Base-by-base conservation (phyloP, 2,329 filamentous ascomycete species). In the Aspergillus jensenii region DNA sequence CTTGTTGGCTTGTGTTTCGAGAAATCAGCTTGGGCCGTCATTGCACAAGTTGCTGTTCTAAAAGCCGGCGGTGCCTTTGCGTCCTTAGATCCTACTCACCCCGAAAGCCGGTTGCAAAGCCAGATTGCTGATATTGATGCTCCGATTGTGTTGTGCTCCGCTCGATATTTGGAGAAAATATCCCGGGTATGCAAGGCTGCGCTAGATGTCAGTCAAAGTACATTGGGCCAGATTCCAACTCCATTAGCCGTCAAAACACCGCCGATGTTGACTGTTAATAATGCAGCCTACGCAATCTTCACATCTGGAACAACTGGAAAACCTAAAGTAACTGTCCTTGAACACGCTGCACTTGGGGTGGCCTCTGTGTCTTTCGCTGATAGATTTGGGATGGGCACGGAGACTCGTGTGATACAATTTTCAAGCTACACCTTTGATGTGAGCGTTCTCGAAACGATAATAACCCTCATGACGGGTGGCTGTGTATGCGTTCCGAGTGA, bases 271-370 rank as follows among this genome's bases (percentile, higher is more conserved):
- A 66, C 41, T 3, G 64, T 71, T 3, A 48, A 59, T 2, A 74
- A 72, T 52, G 68, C 71, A 19, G 86, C 86, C 0, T 89, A 87
- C 65, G 78, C 86, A 3, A 80, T 90, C 4, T 85, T 88, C 60
- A 83, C 82, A 0, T 82, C 82, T 2, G 82, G 83, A 0, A 83
- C 82, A 0, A 82, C 83, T 1, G 81, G 81, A 49, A 80, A 79
- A 51, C 83, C 84, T 0, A 85, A 85, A 57, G 86, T 85, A 1
- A 82, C 87, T 12, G 83, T 87, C 17, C 84, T 88, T 59, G 83
- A 83, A 7, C 87, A 90, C 64, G 75, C 75, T 0, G 81, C 84
- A 1, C 76, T 88, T 1, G 82, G 83, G 1, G 84, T 84, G 0
- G 78, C 80, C 0, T 80, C 84, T 47, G 65, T 80, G 3, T 78